phyloP scores from a whole-genome alignment of 306 rosid genomes.

The Malus asiatica region DNA sequence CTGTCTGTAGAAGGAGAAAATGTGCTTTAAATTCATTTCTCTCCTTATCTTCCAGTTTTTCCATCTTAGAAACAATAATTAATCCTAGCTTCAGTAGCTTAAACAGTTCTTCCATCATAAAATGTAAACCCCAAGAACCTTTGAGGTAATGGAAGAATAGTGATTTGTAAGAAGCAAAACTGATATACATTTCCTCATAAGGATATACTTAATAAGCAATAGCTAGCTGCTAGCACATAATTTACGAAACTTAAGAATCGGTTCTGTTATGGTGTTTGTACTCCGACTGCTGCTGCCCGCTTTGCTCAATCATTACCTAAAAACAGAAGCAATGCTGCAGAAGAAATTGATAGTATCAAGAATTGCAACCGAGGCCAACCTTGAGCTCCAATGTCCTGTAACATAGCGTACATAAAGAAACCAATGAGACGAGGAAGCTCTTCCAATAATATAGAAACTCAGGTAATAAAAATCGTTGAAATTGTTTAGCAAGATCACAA shows the following conservation, averaged over 20 bases:
- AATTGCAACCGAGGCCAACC: constrained; percentile 36
- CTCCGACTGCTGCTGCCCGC: constrained; percentile 1
- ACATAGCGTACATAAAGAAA: constrained; percentile 1
- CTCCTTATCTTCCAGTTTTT: too few species aligned
- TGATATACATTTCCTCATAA: constrained; percentile 28
- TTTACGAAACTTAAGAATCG: constrained; percentile 24
- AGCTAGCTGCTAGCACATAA: constrained; percentile 12
- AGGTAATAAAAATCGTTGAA: too few species aligned
- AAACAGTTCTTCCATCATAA: not conserved
- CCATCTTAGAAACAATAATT: not conserved
- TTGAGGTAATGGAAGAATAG: not conserved
- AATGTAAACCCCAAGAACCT: not conserved
- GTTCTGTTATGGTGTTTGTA: constrained; percentile 14
- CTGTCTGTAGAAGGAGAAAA: too few species aligned
- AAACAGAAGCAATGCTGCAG: constrained; percentile 39
- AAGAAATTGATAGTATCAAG: constrained; percentile 34
- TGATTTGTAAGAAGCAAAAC: constrained; percentile 17
- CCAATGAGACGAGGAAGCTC: not conserved
- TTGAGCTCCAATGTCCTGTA: constrained; percentile 45
- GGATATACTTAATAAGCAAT: constrained; percentile 19
- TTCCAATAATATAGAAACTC: not conserved
- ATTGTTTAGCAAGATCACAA: not conserved
- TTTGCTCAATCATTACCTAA: constrained; percentile 30
- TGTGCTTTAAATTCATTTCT: too few species aligned
- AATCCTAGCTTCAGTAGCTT: not conserved